phyloP scores from a whole-genome alignment of 1,139 yeast genomes.

The Meyerozyma elateridarum region DNA sequence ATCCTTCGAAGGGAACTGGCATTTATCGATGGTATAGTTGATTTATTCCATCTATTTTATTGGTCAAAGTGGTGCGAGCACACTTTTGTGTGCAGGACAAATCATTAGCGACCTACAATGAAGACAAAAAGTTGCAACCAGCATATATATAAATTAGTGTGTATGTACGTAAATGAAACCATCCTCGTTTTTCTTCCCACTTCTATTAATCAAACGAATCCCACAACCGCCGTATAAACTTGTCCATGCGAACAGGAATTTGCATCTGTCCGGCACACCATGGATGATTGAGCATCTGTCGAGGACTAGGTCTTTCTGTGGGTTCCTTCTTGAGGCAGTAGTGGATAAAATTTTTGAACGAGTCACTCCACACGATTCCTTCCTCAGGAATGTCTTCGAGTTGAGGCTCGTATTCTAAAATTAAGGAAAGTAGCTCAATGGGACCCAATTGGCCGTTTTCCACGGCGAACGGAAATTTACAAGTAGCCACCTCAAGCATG shows the following conservation, averaged over 20 bases:
- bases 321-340: conserved; percentile 81
- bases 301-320: conserved; percentile 78
- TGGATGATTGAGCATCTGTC: conserved; percentile 89
- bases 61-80: conserved; percentile 6
- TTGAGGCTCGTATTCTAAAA: conserved; percentile 64
- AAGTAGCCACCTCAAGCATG: conserved; percentile 85
- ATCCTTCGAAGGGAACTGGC: conserved; percentile 71
- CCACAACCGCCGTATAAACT: conserved; percentile 82
- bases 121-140: too few relatives aligned
- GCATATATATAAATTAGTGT: too few relatives aligned
- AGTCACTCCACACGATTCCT: conserved; percentile 74
- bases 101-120: too few relatives aligned
- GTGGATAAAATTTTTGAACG: conserved; percentile 77
- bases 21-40: conserved; percentile 15
- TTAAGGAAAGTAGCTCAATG: conserved; percentile 76
- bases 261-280: conserved; percentile 78
- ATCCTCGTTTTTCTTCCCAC: not conserved
- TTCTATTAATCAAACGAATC: conserved; percentile 7
- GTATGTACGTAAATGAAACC: too few relatives aligned
- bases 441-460: conserved; percentile 47
- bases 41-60: conserved; percentile 7
- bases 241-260: conserved; percentile 77
- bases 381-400: conserved; percentile 72
- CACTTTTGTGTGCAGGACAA: too few relatives aligned
- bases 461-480: conserved; percentile 63